Evolutionary conservation across 2,329 filamentous ascomycete genomes (phyloP), one percentile per base, ranked within the genome.

Genomic region (Rhinocladiella mackenziei): DNA sequence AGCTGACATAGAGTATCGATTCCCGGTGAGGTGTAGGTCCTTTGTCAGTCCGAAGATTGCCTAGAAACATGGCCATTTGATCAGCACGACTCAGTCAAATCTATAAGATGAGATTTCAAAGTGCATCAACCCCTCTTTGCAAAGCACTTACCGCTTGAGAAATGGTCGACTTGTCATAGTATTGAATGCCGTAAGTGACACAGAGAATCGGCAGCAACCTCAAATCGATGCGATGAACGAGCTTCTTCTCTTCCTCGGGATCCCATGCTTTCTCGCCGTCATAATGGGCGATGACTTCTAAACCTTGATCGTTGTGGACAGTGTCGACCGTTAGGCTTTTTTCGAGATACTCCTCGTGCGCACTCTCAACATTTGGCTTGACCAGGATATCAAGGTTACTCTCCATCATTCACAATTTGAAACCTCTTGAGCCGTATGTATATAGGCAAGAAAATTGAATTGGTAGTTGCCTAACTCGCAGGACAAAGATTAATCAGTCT

Each of bases 91-190:
- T 4, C 15, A 8, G 3, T 17, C n/a, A 3, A 15, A 29, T 11
- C 8, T n/a, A n/a, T n/a, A n/a, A n/a, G n/a, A n/a, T n/a, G n/a
- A n/a, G n/a, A n/a, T n/a, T n/a, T n/a, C n/a, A n/a, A n/a, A n/a
- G n/a, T n/a, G n/a, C n/a, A n/a, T n/a, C n/a, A n/a, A n/a, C n/a
- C n/a, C n/a, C n/a, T n/a, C n/a, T n/a, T n/a, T n/a, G n/a, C n/a
- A n/a, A n/a, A n/a, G n/a, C 15, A 13, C 51, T 61, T 45, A 72
- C 72, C 25, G 74, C 74, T 51, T 77, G 74, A 1, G 67, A 71
- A 11, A 77, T 57, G 68, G 77, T 75, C 2, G 73, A 71, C 59
- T 79, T 80, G 59, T 78, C 75, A 53, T 77, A 73, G 47, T 74
- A 77, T 50, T 79, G 47, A 10, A 50, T 11, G 9, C 37, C 43